phyloP scores from a whole-genome alignment of 2,329 filamentous ascomycete species.

The Colletotrichum australisinense region DNA sequence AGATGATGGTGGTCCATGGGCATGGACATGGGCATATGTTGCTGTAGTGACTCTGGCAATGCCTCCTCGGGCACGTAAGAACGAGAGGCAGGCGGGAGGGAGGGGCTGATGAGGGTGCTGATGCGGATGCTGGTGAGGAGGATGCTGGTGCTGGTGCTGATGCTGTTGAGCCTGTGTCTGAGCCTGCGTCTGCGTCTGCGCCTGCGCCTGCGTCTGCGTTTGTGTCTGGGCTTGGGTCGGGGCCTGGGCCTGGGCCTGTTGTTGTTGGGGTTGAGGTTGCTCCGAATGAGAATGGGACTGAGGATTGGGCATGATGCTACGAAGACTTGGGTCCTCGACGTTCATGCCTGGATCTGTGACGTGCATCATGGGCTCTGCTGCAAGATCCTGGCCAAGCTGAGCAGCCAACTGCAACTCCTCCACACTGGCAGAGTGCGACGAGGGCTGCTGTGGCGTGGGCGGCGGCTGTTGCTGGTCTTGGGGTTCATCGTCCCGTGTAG shows the following conservation, averaged over 20 bases:
- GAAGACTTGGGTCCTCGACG: slow-evolving; percentile 55
- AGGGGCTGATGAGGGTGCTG: slow-evolving; percentile 2
- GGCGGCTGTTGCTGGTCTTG: slow-evolving; percentile 46
- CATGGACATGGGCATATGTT: slow-evolving; percentile 41
- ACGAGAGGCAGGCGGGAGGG: slow-evolving; percentile 35
- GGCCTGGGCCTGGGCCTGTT: slow-evolving; percentile 27
- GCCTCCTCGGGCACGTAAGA: slow-evolving; percentile 52
- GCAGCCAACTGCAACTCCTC: slow-evolving; percentile 70
- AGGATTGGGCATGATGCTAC: slow-evolving; percentile 57
- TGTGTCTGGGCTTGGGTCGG: slow-evolving; percentile 13
- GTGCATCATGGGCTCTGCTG: slow-evolving; percentile 60
- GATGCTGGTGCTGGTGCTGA: slow-evolving; percentile 31
- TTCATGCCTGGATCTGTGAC: slow-evolving; percentile 57
- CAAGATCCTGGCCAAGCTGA: slow-evolving; percentile 66
- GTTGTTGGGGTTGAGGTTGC: slow-evolving; percentile 32
- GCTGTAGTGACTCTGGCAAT: slow-evolving; percentile 49
- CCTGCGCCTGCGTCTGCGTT: slow-evolving; percentile 12
- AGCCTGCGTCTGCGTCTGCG: slow-evolving; percentile 22
- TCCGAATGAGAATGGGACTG: slow-evolving; percentile 41
- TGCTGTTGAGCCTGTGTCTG: slow-evolving; percentile 28
- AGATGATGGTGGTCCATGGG: slow-evolving; percentile 49
- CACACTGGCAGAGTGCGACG: slow-evolving; percentile 56
- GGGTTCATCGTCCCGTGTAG: slow-evolving; percentile 38
- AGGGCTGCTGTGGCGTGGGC: slow-evolving; percentile 54
- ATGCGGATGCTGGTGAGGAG: slow-evolving; percentile 35